Evolutionary conservation across 2,329 filamentous ascomycete species (phyloP).

Genomic region (Annulohypoxylon truncatum): DNA sequence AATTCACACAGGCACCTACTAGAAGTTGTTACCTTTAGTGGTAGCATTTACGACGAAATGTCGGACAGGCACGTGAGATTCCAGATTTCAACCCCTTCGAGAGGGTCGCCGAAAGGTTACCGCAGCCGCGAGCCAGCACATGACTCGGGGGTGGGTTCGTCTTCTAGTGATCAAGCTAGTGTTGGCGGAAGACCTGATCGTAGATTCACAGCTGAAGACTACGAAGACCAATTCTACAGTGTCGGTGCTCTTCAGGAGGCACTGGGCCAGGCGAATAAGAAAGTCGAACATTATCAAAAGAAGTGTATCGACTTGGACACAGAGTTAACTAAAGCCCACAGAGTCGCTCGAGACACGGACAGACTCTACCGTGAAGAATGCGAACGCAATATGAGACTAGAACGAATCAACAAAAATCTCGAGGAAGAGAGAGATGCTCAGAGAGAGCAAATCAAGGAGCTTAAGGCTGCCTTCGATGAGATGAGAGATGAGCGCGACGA

Average conservation of each 20-base stretch:
- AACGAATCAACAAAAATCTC: slow-evolving; percentile 29
- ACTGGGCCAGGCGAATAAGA: slow-evolving; percentile 36
- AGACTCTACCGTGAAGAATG: slow-evolving; percentile 32
- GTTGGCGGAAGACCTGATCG: slow-evolving; percentile 47
- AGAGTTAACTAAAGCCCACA: slow-evolving; percentile 33
- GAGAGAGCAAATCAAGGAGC: slow-evolving; percentile 21
- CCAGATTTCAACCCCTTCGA: slow-evolving; percentile 29
- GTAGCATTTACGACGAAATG: slow-evolving; percentile 35
- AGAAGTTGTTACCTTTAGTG: slow-evolving; percentile 12
- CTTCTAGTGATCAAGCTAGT: slow-evolving; percentile 47
- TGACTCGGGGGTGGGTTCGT: slow-evolving; percentile 49
- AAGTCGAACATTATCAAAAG: slow-evolving; percentile 35
- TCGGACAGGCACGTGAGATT: slow-evolving; percentile 45
- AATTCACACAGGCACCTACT: slow-evolving; percentile 25
- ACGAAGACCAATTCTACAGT: slow-evolving; percentile 34
- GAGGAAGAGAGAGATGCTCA: slow-evolving; percentile 13
- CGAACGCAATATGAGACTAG: slow-evolving; percentile 31
- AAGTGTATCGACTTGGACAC: slow-evolving; percentile 25
- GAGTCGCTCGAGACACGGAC: slow-evolving; percentile 30
- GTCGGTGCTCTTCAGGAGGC: slow-evolving; percentile 41
- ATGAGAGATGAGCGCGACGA: slow-evolving; percentile 25
- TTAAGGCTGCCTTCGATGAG: slow-evolving; percentile 13
- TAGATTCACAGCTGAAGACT: slow-evolving; percentile 43
- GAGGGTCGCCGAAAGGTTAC: slow-evolving; percentile 30
- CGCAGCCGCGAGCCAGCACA: slow-evolving; percentile 39